phyloP scores from a whole-genome alignment of 2,329 filamentous ascomycete genomes.

The Epicoccum nigrum region DNA sequence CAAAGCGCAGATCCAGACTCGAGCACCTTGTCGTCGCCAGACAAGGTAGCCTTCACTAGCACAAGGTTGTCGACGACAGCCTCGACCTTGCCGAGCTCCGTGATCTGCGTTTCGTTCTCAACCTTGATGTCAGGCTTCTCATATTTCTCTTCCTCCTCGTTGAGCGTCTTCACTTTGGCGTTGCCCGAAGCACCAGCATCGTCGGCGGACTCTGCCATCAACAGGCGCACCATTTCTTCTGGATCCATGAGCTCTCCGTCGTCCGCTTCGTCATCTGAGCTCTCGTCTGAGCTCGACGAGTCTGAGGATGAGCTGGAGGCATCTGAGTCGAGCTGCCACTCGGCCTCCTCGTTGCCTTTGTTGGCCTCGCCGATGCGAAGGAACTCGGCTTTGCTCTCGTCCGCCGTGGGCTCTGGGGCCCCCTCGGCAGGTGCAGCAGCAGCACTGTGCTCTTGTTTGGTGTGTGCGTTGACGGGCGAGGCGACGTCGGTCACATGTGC shows the following conservation, averaged over 20 bases:
- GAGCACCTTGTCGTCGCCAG: slow-evolving; percentile 83
- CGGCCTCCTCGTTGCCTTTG: slow-evolving; percentile 64
- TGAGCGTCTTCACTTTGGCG: slow-evolving; percentile 74
- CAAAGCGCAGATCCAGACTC: slow-evolving; percentile 86
- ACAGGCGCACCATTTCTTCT: slow-evolving; percentile 80
- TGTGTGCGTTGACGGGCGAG: slow-evolving; percentile 21
- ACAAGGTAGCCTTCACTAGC: slow-evolving; percentile 77
- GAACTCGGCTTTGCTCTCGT: slow-evolving; percentile 50
- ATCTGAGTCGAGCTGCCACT: slow-evolving; percentile 78
- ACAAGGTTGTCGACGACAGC: slow-evolving; percentile 78
- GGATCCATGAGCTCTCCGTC: slow-evolving; percentile 70
- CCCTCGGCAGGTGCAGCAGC: slow-evolving; percentile 15
- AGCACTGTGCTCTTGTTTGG: slow-evolving; percentile 14
- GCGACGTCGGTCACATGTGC: slow-evolving; percentile 25
- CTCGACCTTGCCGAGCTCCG: slow-evolving; percentile 76
- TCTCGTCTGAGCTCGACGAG: slow-evolving; percentile 57
- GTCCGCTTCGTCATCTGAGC: slow-evolving; percentile 68
- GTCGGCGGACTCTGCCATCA: slow-evolving; percentile 84
- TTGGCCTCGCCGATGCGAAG: slow-evolving; percentile 53
- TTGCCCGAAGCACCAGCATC: slow-evolving; percentile 74
- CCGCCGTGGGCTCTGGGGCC: slow-evolving; percentile 19
- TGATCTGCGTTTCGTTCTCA: slow-evolving; percentile 76
- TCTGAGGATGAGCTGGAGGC: slow-evolving; percentile 63
- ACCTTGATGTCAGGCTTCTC: slow-evolving; percentile 78
- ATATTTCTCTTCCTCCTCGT: slow-evolving; percentile 66